Percentiles rank a stretch among this genome's conserved stretches.
phyloP scores from a whole-genome alignment of 2,329 filamentous ascomycete species.

The Dactylonectria estremocensis region DNA sequence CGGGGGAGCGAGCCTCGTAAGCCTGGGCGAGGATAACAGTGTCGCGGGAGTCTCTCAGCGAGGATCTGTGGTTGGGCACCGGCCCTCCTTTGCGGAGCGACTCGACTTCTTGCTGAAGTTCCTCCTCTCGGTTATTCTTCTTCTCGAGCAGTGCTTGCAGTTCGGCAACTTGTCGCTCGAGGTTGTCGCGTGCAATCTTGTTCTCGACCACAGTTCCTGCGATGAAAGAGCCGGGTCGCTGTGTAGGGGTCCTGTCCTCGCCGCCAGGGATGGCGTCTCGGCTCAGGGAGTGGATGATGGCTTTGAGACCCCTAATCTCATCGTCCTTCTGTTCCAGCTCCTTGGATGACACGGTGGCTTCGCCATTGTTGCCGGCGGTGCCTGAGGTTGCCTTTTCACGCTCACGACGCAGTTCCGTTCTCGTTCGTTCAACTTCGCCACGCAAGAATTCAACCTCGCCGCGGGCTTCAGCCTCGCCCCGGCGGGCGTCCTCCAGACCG shows the following conservation, averaged over 20 bases:
- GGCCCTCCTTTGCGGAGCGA: conserved; percentile 64
- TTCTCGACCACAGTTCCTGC: conserved; percentile 50
- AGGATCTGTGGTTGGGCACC: conserved; percentile 66
- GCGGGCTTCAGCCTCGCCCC: conserved; percentile 94
- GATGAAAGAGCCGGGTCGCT: conserved; percentile 54
- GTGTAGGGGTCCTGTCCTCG: conserved; percentile 52
- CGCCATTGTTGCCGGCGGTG: conserved; percentile 56
- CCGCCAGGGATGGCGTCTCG: conserved; percentile 74
- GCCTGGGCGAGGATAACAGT: conserved; percentile 73
- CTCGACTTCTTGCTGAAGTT: conserved; percentile 87
- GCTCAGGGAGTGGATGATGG: conserved; percentile 96
- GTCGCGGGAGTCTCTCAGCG: conserved; percentile 76
- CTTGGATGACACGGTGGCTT: conserved; percentile 70
- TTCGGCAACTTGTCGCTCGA: conserved; percentile 86
- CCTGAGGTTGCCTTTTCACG: conserved; percentile 77
- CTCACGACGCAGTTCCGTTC: conserved; percentile 89
- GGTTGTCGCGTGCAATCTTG: conserved; percentile 68
- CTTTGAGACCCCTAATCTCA: conserved; percentile 96
- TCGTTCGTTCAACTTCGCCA: conserved; percentile 93
- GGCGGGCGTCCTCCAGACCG: conserved; percentile 92
- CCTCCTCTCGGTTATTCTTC: conserved; percentile 83
- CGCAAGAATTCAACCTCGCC: conserved; percentile 96
- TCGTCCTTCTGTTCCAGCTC: conserved; percentile 96
- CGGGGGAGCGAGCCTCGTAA: conserved; percentile 63
- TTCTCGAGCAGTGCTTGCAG: conserved; percentile 80